Conservation (phyloP, 179 eudicot genomes). For the Sideroxylon spinosum region DNA sequence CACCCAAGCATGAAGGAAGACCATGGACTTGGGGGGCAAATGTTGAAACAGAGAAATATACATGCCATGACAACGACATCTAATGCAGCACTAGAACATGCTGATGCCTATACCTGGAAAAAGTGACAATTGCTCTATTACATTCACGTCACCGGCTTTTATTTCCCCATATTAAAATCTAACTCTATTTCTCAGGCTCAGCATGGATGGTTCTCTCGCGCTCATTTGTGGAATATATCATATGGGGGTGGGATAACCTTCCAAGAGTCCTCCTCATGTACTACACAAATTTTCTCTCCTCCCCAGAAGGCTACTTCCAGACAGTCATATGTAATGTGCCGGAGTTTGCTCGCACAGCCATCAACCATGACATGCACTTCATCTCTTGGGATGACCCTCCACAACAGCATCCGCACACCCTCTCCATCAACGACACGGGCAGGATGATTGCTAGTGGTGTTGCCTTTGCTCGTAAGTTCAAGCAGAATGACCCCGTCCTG, state of each 20-base stretch:
- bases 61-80: background rate
- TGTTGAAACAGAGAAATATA: background rate
- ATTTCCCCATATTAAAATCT: background rate
- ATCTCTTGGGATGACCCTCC: constrained; percentile 93
- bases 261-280: constrained; percentile 78
- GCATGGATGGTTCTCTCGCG: constrained; percentile 69
- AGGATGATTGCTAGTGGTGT: constrained; percentile 48
- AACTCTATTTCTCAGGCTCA: constrained; percentile 30
- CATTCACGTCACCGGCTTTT: background rate
- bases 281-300: constrained; percentile 72
- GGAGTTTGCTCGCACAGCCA: constrained; percentile 45
- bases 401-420: constrained; percentile 70
- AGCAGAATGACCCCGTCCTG: constrained; percentile 55
- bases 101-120: background rate
- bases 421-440: constrained; percentile 44
- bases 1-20: background rate
- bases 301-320: constrained; percentile 90
- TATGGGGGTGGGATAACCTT: constrained; percentile 87
- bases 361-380: constrained; percentile 82
- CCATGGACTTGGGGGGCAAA: background rate
- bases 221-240: constrained; percentile 78
- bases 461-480: constrained; percentile 73
- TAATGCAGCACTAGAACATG: background rate
- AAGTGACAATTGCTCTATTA: background rate
- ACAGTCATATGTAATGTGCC: constrained; percentile 74